phyloP scores from a whole-genome alignment of 225 moss, liverwort and hornwort genomes.

The Straminergon stramineum region DNA sequence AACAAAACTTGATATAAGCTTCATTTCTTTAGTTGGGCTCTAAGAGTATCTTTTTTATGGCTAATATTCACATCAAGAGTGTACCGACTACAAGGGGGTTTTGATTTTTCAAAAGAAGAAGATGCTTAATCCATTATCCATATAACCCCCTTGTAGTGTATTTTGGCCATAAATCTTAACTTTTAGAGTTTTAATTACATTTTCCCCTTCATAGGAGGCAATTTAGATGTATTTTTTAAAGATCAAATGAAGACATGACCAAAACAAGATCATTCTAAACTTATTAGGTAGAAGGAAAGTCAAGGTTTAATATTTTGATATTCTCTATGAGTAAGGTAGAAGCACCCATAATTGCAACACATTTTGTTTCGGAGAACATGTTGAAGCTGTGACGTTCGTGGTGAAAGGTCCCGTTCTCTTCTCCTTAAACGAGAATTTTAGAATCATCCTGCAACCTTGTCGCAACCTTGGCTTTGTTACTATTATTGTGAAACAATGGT shows the following conservation, averaged over 20 bases:
- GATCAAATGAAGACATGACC: not conserved
- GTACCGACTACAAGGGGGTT: not conserved
- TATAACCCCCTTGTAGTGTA: no score
- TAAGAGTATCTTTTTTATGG: not conserved
- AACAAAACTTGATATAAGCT: no score
- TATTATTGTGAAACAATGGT: not conserved
- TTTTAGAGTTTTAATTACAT: rapidly evolving
- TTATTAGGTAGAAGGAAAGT: not conserved
- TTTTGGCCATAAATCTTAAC: not conserved
- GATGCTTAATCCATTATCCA: no score
- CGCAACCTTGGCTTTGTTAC: not conserved
- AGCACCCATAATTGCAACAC: not conserved
- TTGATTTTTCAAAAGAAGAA: no score
- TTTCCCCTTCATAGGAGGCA: not conserved
- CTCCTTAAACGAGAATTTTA: not conserved
- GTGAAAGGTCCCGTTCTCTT: conserved; percentile 66
- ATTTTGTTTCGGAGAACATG: conserved; percentile 24
- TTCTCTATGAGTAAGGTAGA: not conserved
- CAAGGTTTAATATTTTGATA: not conserved
- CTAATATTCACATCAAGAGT: not conserved
- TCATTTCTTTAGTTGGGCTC: not conserved
- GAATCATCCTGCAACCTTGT: not conserved
- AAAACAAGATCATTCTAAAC: not conserved
- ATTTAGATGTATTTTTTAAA: not conserved
- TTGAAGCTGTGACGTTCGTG: conserved; percentile 62